Percentiles rank a stretch among this genome's conserved stretches.
Conservation (phyloP, 805 yeast genomes). For the Torulaspora delbrueckii region DNA sequence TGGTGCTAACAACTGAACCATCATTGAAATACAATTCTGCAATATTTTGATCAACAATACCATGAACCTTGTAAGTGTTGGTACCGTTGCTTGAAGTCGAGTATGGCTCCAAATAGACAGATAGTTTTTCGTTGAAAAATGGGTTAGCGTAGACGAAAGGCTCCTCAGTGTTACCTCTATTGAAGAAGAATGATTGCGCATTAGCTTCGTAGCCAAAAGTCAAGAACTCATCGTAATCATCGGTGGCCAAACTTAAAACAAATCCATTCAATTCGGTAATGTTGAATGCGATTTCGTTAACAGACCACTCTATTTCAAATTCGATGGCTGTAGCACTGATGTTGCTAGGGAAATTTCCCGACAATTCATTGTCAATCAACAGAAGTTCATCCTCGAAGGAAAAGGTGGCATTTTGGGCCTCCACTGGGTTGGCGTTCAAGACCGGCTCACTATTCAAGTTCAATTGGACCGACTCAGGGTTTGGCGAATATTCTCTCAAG, state of each 20-base stretch:
- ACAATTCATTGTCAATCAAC: neutral
- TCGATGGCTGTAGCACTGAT: slow-evolving; percentile 24
- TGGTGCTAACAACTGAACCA: slow-evolving; percentile 29
- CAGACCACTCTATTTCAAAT: slow-evolving; percentile 25
- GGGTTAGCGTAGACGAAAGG: slow-evolving; percentile 25
- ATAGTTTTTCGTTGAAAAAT: slow-evolving; percentile 27
- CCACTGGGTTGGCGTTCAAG: slow-evolving; percentile 9
- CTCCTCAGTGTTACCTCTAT: slow-evolving; percentile 26
- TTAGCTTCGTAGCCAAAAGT: slow-evolving; percentile 28
- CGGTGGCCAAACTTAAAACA: slow-evolving; percentile 18
- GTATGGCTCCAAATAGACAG: slow-evolving; percentile 25
- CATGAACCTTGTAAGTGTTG: slow-evolving; percentile 26
- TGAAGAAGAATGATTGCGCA: slow-evolving; percentile 25
- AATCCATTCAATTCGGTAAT: slow-evolving; percentile 16
- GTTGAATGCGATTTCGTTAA: slow-evolving; percentile 9
- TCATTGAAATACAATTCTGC: slow-evolving; percentile 34
- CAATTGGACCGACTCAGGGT: slow-evolving; percentile 22
- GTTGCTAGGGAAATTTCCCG: neutral
- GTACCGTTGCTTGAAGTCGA: slow-evolving; percentile 11
- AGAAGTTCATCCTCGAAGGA: slow-evolving; percentile 5
- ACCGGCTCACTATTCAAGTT: slow-evolving; percentile 28
- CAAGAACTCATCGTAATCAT: slow-evolving; percentile 21
- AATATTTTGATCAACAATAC: slow-evolving; percentile 32
- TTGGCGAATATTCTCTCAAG: slow-evolving; percentile 25
- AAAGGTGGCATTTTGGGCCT: neutral